Base-by-base conservation (phyloP, 192 early-diverging fungal species). In the Backusella tarrabulga region DNA sequence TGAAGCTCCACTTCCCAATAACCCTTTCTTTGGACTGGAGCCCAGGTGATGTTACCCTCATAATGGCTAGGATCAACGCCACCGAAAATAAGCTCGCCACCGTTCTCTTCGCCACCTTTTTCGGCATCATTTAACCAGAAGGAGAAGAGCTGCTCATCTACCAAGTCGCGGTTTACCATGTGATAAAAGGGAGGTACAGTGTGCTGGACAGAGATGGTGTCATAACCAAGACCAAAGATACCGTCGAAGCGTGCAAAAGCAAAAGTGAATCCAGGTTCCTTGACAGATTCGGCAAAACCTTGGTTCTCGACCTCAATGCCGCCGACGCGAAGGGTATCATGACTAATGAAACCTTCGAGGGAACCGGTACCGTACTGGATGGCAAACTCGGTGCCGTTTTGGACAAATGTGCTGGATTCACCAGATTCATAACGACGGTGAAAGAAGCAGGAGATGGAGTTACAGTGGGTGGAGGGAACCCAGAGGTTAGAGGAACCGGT, bases 1-100 rank as follows among this genome's bases (percentile, higher is more conserved):
- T 92, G 85, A n/a, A 99, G 85, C 29, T 92, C 92, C 69, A 98
- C 94, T 85, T 99, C 97, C 98, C 98, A 99, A 88, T 99, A 99
- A 4, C 90, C 97, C 88, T 95, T 95, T 80, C 95, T 92, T 40
- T 90, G 88, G 66, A 99, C 93, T 9, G 93, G 88, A 42, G 95
- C 92, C 92, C 93, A 99, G 68, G 87, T 80, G 69, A 93, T 84
- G 17, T 91, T 84, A 41, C 92, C 92, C 12, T 74, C 83, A 82
- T 90, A 97, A 78, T 92, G 95, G 46, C 87, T 85, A 68, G 90
- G 36, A 84, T 98, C 92, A 69, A 93, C 78, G 50, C 92, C 97
- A 68, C 98, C 98, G 80, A 99, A 93, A n/a, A 92, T 86, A 83
- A 99, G 90, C 80, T 95, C 94, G 38, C 98, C 98, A 60, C 94